Conservation (phyloP, 805 yeast genomes). For the Barnettozyma populi region DNA sequence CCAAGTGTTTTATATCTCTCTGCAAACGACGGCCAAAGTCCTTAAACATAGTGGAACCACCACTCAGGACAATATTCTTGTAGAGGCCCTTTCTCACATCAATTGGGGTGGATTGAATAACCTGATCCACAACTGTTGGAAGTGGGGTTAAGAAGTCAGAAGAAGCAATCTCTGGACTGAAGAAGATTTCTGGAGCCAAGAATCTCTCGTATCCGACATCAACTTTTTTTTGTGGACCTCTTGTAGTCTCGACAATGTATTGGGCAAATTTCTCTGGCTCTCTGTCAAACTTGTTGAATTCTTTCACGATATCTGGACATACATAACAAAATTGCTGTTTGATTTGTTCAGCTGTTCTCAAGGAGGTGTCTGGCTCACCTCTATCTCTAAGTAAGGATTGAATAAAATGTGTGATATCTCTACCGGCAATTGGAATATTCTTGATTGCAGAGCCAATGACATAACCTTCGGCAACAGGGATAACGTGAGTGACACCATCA, state of each 20-base stretch:
- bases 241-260: slow-evolving; percentile 74
- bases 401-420: slow-evolving; percentile 92
- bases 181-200: slow-evolving; percentile 98
- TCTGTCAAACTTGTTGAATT: slow-evolving; percentile 89
- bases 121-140: slow-evolving; percentile 93
- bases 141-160: slow-evolving; percentile 93
- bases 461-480: slow-evolving; percentile 98
- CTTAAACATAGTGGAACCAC: slow-evolving; percentile 98
- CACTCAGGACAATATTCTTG: slow-evolving; percentile 91
- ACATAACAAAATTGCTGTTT: slow-evolving; percentile 97
- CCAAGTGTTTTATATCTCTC: slow-evolving; percentile 84
- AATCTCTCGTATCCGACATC: slow-evolving; percentile 98
- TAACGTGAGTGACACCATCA: slow-evolving; percentile 84
- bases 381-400: slow-evolving; percentile 93
- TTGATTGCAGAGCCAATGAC: slow-evolving; percentile 97
- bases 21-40: slow-evolving; percentile 97
- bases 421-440: slow-evolving; percentile 97
- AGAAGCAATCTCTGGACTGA: slow-evolving; percentile 95
- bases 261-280: slow-evolving; percentile 93
- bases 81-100: slow-evolving; percentile 97
- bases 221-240: slow-evolving; percentile 55
- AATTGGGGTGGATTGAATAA: slow-evolving; percentile 91
- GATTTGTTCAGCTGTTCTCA: slow-evolving; percentile 94
- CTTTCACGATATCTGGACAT: slow-evolving; percentile 95
- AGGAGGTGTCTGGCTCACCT: slow-evolving; percentile 89